phyloP scores from a whole-genome alignment of 1,284 basidiomycete species.

The Stereum hirsutum region DNA sequence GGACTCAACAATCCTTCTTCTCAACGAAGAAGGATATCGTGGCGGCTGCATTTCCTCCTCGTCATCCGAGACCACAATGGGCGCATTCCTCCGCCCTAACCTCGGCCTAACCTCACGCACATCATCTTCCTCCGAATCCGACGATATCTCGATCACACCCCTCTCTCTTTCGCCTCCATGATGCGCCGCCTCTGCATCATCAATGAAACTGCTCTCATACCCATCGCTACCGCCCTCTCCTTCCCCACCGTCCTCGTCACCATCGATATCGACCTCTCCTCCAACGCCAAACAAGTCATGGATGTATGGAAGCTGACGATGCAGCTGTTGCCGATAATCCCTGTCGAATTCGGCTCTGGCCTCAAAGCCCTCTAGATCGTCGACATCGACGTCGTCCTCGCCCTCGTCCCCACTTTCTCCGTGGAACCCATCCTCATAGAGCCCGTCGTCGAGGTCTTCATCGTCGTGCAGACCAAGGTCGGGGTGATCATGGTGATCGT shows the following conservation, averaged over 20 bases:
- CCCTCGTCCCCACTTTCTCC: no score
- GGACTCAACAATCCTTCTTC: slow-evolving; percentile 1
- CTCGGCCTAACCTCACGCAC: background rate
- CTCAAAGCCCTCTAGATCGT: background rate
- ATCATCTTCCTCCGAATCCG: slow-evolving; percentile 2
- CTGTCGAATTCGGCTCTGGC: background rate
- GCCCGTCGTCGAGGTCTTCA: background rate
- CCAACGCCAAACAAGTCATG: no score
- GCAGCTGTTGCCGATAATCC: no score
- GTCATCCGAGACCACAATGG: slow-evolving; percentile 1
- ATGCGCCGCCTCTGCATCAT: slow-evolving; percentile 26
- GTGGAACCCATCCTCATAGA: background rate
- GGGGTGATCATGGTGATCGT: background rate
- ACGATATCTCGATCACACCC: slow-evolving; percentile 6
- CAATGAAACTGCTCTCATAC: slow-evolving; percentile 27
- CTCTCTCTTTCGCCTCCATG: slow-evolving; percentile 23
- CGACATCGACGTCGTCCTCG: background rate
- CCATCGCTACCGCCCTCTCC: no score
- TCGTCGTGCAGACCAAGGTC: background rate
- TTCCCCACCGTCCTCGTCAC: slow-evolving; percentile 18
- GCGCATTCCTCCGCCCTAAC: background rate
- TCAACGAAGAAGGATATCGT: no score
- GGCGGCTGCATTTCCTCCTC: slow-evolving; percentile 1
- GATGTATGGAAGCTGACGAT: no score
- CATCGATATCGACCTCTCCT: slow-evolving; percentile 5